Base-by-base conservation (phyloP, 345 rosid genomes). In the Cochlearia excelsa region DNA sequence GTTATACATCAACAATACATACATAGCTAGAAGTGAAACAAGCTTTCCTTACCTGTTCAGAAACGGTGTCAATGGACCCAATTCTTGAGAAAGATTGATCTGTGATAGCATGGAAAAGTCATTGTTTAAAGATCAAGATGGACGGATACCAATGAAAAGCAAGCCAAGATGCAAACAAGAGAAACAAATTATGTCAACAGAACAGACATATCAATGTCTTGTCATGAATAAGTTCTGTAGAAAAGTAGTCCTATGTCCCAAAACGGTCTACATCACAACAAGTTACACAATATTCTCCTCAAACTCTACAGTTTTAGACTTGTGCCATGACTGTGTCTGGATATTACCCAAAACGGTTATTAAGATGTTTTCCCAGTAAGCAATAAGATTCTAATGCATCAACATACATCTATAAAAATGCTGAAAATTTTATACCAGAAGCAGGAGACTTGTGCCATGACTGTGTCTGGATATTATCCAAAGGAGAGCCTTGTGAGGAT, bases 371-470 rank as follows among this genome's bases (percentile, higher is more conserved):
- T 26, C 7, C 28, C 27, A 9, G 9, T 26, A 5, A 54, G 46
- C 26, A 54, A 35, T 2, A 34, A 5, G 26, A 27, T 0, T 34
- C 26, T 3, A 11, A 29, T 44, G 46, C 28, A 63, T n/a, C 29
- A 3, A 51, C 23, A n/a, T 26, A 47, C 41, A 0, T 30, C 26
- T 11, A 30, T 6, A 42, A 35, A 26, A 44, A 53, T 26, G 43
- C 1, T 0, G 53, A 28, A 37, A 1, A 1, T n/a, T 3, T 50
- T 33, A 58, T 80, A 93, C 99, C 99, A 9, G 95, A 87, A 73
- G 79, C 77, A 34, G 84, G 88, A 30, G 95, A 85, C 74, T 87
- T 93, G 4, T 79, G 86, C 86, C 86, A 76, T 7, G 74, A 35
- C 28, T 30, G 80, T 44, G 85, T 69, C 62, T 57, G 84, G 27